These are phyloP conservation scores for Hypericum androsaemum DNA, from an alignment of 345 rosid genomes.

Conservation along the genomic window DNA sequence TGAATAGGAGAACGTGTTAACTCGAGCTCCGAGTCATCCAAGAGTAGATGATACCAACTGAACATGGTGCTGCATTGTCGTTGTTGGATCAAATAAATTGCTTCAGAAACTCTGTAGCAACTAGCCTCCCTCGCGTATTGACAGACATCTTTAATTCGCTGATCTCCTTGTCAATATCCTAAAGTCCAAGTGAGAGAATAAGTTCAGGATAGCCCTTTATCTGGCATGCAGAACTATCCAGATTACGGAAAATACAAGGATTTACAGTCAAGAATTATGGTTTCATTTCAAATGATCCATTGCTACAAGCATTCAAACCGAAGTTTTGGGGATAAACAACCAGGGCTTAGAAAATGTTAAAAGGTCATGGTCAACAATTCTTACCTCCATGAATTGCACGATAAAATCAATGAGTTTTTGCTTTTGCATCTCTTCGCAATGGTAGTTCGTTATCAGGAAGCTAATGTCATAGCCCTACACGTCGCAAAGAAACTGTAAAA, in stretches of 20 bases:
- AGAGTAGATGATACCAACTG: no score
- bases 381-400: conserved; percentile 97
- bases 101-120: conserved; percentile 87
- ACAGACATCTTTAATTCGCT: conserved; percentile 79
- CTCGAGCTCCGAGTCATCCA: no score
- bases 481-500: no score
- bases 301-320: neutral
- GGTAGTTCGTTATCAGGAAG: conserved; percentile 91
- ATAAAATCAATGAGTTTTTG: conserved; percentile 91
- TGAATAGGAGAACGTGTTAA: no score
- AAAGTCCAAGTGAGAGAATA: conserved; percentile 20
- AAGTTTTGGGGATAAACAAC: no score
- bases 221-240: no score
- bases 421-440: conserved; percentile 98
- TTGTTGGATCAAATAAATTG: conserved; percentile 42
- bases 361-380: conserved; percentile 16
- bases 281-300: no score
- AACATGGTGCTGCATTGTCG: no score
- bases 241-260: no score
- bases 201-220: no score
- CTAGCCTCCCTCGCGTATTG: conserved; percentile 85
- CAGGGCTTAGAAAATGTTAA: neutral
- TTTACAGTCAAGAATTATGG: no score
- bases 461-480: conserved; percentile 93
- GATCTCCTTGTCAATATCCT: conserved; percentile 97